Base-by-base conservation (phyloP, 805 yeast species). In the Kodamaea kaohsiungensis region DNA sequence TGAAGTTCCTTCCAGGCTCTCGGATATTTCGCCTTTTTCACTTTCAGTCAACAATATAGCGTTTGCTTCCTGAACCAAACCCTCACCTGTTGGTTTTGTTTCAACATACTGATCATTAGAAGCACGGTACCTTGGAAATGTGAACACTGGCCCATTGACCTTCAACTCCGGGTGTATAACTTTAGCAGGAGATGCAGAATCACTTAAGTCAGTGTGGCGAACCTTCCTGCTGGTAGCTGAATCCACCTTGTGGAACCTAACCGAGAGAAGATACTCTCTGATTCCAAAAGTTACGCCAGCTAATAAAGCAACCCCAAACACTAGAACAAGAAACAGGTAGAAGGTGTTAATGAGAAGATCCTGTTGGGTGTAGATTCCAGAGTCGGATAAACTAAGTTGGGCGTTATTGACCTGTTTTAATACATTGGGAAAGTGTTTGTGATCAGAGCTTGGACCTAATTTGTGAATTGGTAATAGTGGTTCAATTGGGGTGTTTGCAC, bases 271-370 rank as follows among this genome's bases (percentile, higher is more conserved):
- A 48, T 64, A 66, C 55, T 70, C 73, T 48, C 72, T 53, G 3
- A 64, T 43, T 0, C 64, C 71, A 59, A 65, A 70, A 1, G 59
- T 38, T 2, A 61, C 45, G 0, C 60, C 63, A 2, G 69, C 67
- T 3, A 60, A 6, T 1, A 67, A 61, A 3, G 67, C 54, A 8
- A 64, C 57, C 7, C 46, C 52, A 33, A 68, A 59, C 10, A 67
- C 59, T 27, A 69, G 51, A 6, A 64, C 49, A 35, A 67, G 43
- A 49, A 67, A 69, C 8, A 67, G 62, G 53, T 68, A 68, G 2
- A 65, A 55, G 2, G 67, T 59, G 49, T 66, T 68, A 12, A 71
- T 61, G 4, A 69, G 49, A 19, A 67, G 48, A n/a, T 61, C 65
- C 17, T 60, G 59, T 19, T 57, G 58, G 2, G 61, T 43, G 46